Base-by-base conservation (phyloP, 2,329 filamentous ascomycete species). In the Verruconis gallopava region DNA sequence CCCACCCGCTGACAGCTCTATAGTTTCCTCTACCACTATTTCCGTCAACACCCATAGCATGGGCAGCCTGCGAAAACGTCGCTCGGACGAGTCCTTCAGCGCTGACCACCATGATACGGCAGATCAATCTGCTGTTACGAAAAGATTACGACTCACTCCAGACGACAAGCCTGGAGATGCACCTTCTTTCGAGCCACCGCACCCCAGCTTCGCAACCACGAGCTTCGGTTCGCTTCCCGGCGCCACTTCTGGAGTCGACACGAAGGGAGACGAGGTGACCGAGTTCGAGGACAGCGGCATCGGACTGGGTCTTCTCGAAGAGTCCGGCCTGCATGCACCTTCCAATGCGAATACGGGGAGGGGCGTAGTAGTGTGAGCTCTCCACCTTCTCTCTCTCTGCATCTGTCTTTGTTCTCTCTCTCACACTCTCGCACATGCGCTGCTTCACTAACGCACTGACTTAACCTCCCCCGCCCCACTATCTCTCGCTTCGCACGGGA, bases 241-340 rank as follows among this genome's bases (percentile, higher is more conserved):
- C 9, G 5, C 21, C 18, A 30, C 21, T 3, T 12, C 19, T 11
- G 18, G 30, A 13, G 34, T 35, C 14, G 22, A 20, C 9, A n/a
- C n/a, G n/a, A n/a, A n/a, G n/a, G n/a, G n/a, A n/a, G n/a, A n/a
- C n/a, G n/a, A n/a, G n/a, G 34, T 36, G 6, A 21, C 34, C 18
- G 17, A 36, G 36, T 33, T 36, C 17, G 41, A 43, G 11, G 41
- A 43, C 36, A 43, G 41, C 41, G 41, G 41, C 5, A 43, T 43
- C 35, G 41, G 35, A 12, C 41, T 40, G 13, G 38, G 38, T 9
- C 38, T 43, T 22, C 9, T 30, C 18, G 37, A 38, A n/a, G n/a
- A n/a, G n/a, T n/a, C n/a, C n/a, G n/a, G n/a, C n/a, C n/a, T n/a
- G n/a, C n/a, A n/a, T n/a, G n/a, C n/a, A n/a, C n/a, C n/a, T n/a